phyloP scores from a whole-genome alignment of 345 rosid species.

The Combretum micranthum region DNA sequence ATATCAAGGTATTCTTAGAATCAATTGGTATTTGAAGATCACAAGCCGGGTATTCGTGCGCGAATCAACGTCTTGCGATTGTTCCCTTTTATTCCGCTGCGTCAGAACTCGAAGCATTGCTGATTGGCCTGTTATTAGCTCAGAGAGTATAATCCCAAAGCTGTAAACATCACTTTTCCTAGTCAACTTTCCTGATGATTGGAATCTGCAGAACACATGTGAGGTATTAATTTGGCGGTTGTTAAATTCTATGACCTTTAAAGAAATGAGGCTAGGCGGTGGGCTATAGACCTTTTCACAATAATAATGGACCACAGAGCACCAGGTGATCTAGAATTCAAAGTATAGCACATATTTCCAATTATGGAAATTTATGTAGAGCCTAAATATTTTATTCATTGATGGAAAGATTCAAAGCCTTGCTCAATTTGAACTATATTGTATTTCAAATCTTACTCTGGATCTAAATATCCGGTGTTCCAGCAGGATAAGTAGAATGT shows the following conservation, averaged over 20 bases:
- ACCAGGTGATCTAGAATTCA: too few species aligned
- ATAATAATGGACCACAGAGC: too few species aligned
- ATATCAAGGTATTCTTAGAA: too few species aligned
- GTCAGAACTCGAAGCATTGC: slow-evolving; percentile 15
- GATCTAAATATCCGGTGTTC: slow-evolving; percentile 46
- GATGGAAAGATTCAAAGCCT: background rate
- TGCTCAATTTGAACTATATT: background rate
- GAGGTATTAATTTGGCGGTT: background rate
- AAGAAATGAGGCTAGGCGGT: background rate
- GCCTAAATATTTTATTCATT: too few species aligned
- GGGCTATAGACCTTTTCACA: too few species aligned
- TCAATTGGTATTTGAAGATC: too few species aligned
- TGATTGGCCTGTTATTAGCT: slow-evolving; percentile 26
- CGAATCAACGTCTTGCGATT: too few species aligned
- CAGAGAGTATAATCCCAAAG: slow-evolving; percentile 25
- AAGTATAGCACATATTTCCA: too few species aligned
- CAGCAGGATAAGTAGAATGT: slow-evolving; percentile 38
- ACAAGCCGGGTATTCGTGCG: too few species aligned
- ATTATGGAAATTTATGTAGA: too few species aligned
- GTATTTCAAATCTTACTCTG: slow-evolving; percentile 18
- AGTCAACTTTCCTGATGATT: slow-evolving; percentile 11
- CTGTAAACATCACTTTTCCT: slow-evolving; percentile 28
- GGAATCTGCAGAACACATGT: slow-evolving; percentile 9
- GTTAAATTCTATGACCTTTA: background rate
- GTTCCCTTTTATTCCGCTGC: too few species aligned